Evolutionary conservation across 208 protist species (phyloP), one percentile per base, ranked within the genome.

Genomic region (Leishmania tropica): DNA sequence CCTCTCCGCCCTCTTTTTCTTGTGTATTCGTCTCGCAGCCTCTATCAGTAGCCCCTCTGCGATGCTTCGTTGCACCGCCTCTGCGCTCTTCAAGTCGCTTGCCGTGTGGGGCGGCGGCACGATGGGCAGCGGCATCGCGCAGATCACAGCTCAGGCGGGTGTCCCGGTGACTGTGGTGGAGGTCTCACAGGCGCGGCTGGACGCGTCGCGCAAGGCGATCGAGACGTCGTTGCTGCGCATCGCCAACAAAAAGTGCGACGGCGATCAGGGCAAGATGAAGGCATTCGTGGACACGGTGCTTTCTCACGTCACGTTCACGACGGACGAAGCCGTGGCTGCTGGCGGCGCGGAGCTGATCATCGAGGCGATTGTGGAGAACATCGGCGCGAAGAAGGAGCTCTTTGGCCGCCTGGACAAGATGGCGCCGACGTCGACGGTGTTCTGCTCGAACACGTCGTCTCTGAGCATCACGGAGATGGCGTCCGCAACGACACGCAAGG

Each of bases 361-460:
- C 24, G 92, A 96, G 83, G 92, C 92, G 15, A 88, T 94, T 31
- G 81, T 89, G 21, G 92, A 96, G 83, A 83, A 93, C 79, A 86
- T 94, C 35, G 90, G 89, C 45, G 86, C 67, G 3, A 96, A 96
- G 87, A 91, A 90, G 78, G 76, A 85, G 64, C 85, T 96, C 6
- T 94, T 89, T 71, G 64, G 64, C 10, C 82, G 83, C 21, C 72
- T 96, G 53, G 92, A 94, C 76, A 87, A 84, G 75, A 42, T 90
- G 48, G 90, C 90, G 19, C 84, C 87, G 11, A 89, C 86, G 65
- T 83, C 91, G 53, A 90, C 87, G 67, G 91, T 97, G 73, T 96
- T 98, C 81, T 95, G 89, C 77, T 93, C 93, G 42, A 97, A 97
- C 89, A 97, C 94, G 21, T 96, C 92, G 17, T 97, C 94, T 48